Conservation (phyloP, 495 filamentous ascomycete species). For the Penicillium mononematosum region DNA sequence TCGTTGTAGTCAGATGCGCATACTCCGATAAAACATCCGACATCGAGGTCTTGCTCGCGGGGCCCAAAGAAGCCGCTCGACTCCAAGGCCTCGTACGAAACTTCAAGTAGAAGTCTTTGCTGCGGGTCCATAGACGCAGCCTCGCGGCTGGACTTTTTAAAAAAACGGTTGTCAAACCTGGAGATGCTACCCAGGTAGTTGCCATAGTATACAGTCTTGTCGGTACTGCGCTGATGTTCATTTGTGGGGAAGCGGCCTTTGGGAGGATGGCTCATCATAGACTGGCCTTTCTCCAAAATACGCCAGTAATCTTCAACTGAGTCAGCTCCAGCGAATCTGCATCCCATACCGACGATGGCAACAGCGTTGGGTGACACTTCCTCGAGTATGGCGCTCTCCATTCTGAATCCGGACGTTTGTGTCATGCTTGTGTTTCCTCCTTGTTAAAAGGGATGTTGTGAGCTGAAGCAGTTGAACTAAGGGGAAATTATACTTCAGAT, state of each 20-base stretch:
- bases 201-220: neutral
- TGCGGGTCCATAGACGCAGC: constrained; percentile 44
- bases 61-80: neutral
- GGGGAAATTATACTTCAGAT: too few species aligned
- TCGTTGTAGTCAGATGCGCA: constrained; percentile 29
- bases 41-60: neutral
- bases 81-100: constrained; percentile 39
- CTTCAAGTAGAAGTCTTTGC: constrained; percentile 41
- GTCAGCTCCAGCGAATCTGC: constrained; percentile 37
- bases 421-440: neutral
- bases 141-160: constrained; percentile 34
- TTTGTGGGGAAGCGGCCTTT: constrained; percentile 15
- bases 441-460: too few species aligned
- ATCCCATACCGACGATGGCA: constrained; percentile 45
- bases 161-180: constrained; percentile 31
- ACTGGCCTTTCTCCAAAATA: constrained; percentile 23
- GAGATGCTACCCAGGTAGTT: constrained; percentile 34
- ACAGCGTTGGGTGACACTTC: constrained; percentile 22
- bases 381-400: neutral
- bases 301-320: constrained; percentile 41
- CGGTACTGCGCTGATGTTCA: constrained; percentile 13
- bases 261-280: constrained; percentile 18
- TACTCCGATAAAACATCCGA: constrained; percentile 37
- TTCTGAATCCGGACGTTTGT: neutral
- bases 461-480: too few species aligned